phyloP scores from a whole-genome alignment of 2,329 filamentous ascomycete genomes.

The Chaetomiaceae sp. region DNA sequence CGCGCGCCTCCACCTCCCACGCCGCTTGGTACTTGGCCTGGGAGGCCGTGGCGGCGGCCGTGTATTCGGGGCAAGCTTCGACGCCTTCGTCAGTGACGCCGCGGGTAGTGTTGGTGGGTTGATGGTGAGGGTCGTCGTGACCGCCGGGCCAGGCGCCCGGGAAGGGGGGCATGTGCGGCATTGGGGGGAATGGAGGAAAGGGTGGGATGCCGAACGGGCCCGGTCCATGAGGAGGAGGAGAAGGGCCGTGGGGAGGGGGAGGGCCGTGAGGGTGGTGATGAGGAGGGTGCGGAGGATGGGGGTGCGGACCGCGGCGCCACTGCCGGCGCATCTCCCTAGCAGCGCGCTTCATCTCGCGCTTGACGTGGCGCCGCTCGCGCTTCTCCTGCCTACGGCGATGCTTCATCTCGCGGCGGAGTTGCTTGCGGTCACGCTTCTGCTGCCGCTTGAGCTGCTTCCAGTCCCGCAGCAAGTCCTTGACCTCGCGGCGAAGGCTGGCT shows the following conservation, averaged over 20 bases:
- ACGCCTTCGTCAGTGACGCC: conserved; percentile 7
- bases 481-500: conserved; percentile 39
- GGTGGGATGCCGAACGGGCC: not conserved
- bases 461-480: conserved; percentile 41
- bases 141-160: conserved; percentile 37
- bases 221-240: not conserved
- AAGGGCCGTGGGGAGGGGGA: not conserved
- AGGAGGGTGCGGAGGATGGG: not conserved
- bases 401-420: conserved; percentile 32
- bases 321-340: conserved; percentile 5
- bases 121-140: conserved; percentile 14
- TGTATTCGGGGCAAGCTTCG: conserved; percentile 10
- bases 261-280: not conserved
- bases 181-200: conserved; percentile 4
- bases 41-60: conserved; percentile 29
- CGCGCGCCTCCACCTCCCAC: conserved; percentile 33
- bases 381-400: conserved; percentile 33
- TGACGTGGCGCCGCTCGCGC: conserved; percentile 23
- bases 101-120: not conserved
- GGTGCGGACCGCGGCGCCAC: not conserved
- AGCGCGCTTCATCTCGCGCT: conserved; percentile 23
- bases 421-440: conserved; percentile 32
- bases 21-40: conserved; percentile 36
- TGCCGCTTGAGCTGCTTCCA: conserved; percentile 41
- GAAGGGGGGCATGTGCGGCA: not conserved